These are phyloP conservation scores for Phaeosphaeriaceae sp. DNA, from an alignment of 2,329 filamentous ascomycete genomes.

Conservation along the genomic window DNA sequence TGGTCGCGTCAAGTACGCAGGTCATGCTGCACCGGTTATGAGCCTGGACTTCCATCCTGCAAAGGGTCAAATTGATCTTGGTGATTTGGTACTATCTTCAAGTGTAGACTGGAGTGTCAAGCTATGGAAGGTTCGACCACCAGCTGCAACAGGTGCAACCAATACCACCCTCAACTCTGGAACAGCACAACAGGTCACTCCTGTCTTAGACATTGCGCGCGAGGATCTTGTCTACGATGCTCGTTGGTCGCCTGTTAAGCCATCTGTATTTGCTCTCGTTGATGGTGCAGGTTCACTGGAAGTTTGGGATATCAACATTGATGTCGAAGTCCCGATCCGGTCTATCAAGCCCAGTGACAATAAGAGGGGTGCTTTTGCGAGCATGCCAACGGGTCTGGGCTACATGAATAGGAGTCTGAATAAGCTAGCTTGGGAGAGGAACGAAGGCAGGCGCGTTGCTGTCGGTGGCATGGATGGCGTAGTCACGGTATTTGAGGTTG, in stretches of 20 bases:
- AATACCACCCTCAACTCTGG: slow-evolving; percentile 46
- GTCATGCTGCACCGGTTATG: slow-evolving; percentile 94
- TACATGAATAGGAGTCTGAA: slow-evolving; percentile 87
- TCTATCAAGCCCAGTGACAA: slow-evolving; percentile 73
- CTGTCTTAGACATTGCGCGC: slow-evolving; percentile 86
- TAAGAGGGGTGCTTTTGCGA: slow-evolving; percentile 41
- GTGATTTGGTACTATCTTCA: slow-evolving; percentile 89
- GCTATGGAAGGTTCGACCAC: slow-evolving; percentile 90
- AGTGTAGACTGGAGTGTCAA: slow-evolving; percentile 97
- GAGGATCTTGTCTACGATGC: slow-evolving; percentile 98
- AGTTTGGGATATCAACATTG: slow-evolving; percentile 91
- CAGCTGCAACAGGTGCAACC: slow-evolving; percentile 67
- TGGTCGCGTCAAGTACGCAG: slow-evolving; percentile 82
- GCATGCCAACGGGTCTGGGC: slow-evolving; percentile 53
- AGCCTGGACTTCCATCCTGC: slow-evolving; percentile 94
- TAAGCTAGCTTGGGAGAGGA: slow-evolving; percentile 91
- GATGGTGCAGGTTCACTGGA: slow-evolving; percentile 92
- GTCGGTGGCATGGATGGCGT: slow-evolving; percentile 92
- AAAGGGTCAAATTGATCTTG: slow-evolving; percentile 88
- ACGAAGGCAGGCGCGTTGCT: slow-evolving; percentile 84
- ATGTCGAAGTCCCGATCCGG: slow-evolving; percentile 89
- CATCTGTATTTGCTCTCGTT: slow-evolving; percentile 91
- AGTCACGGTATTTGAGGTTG: slow-evolving; percentile 91
- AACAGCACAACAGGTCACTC: slow-evolving; percentile 63
- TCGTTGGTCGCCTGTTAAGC: slow-evolving; percentile 91